Percentiles rank a stretch among this genome's conserved stretches.
phyloP scores from a whole-genome alignment of 495 filamentous ascomycete genomes.

The Daldinia vernicosa region DNA sequence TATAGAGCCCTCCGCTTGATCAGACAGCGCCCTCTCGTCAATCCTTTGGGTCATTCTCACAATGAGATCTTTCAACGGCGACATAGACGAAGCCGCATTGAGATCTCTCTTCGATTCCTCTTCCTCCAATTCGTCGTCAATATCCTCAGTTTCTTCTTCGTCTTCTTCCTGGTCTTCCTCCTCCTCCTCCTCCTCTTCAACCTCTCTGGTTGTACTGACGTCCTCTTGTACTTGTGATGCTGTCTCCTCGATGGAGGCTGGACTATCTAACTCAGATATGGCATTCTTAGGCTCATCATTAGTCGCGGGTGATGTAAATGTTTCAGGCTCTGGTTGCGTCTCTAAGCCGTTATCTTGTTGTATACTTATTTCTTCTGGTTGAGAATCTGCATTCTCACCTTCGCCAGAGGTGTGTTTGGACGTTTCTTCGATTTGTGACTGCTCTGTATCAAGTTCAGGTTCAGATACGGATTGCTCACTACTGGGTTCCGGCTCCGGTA shows the following conservation, averaged over 20 bases:
- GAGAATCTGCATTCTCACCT: neutral
- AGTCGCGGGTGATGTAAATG: neutral
- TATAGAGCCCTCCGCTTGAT: constrained; percentile 25
- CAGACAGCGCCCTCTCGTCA: constrained; percentile 32
- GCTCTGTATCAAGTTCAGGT: constrained; percentile 15
- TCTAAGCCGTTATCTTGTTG: constrained; percentile 9
- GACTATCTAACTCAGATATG: neutral
- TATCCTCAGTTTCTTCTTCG: constrained; percentile 39
- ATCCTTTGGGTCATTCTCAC: constrained; percentile 38
- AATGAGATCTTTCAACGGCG: constrained; percentile 42
- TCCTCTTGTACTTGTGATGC: neutral
- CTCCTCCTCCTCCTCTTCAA: constrained; percentile 41
- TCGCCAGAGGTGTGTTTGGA: constrained; percentile 3
- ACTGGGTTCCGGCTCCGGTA: constrained; percentile 1
- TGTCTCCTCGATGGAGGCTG: constrained; percentile 2
- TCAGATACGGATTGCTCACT: constrained; percentile 22
- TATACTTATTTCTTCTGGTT: constrained; percentile 2
- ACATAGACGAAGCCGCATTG: constrained; percentile 25
- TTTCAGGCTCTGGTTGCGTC: neutral
- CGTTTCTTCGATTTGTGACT: constrained; percentile 31
- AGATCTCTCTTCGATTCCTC: constrained; percentile 41
- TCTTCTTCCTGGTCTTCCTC: constrained; percentile 42
- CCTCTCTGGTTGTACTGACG: constrained; percentile 1
- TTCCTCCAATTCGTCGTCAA: constrained; percentile 36
- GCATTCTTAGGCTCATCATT: neutral